Conservation (phyloP, 345 rosid genomes). For the Euclidium syriacum region DNA sequence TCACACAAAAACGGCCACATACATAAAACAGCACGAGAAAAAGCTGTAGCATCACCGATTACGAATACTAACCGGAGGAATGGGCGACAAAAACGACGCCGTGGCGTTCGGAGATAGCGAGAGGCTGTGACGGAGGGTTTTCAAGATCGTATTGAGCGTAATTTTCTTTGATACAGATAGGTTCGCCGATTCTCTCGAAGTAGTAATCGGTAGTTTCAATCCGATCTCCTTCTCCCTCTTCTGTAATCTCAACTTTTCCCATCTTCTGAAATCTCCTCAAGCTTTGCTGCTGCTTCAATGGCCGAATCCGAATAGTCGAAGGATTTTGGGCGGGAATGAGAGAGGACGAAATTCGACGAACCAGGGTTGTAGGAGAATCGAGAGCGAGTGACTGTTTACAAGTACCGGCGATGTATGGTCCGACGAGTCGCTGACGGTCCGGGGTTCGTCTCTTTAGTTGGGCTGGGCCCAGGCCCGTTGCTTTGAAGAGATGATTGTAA, state of each 20-base stretch:
- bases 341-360: neutral
- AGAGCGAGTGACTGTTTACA: conserved; percentile 1
- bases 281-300: conserved; percentile 5
- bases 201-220: conserved; percentile 48
- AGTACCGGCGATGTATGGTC: conserved; percentile 6
- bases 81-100: conserved; percentile 63
- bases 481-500: too few species aligned
- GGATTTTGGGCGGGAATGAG: conserved; percentile 17
- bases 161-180: conserved; percentile 40
- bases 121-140: conserved; percentile 65
- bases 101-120: conserved; percentile 57
- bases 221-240: conserved; percentile 62
- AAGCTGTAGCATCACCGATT: neutral
- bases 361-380: neutral
- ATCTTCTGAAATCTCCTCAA: conserved; percentile 15
- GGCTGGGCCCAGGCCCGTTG: too few species aligned
- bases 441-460: conserved; percentile 3
- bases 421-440: neutral
- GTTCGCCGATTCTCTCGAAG: conserved; percentile 68
- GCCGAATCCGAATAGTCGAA: neutral
- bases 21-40: neutral
- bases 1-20: conserved; percentile 4
- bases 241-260: conserved; percentile 36
- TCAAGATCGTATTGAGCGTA: conserved; percentile 40
- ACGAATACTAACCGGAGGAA: conserved; percentile 46